Conservation (phyloP, 108 stramenopile species). For the Fragilaria radians region DNA sequence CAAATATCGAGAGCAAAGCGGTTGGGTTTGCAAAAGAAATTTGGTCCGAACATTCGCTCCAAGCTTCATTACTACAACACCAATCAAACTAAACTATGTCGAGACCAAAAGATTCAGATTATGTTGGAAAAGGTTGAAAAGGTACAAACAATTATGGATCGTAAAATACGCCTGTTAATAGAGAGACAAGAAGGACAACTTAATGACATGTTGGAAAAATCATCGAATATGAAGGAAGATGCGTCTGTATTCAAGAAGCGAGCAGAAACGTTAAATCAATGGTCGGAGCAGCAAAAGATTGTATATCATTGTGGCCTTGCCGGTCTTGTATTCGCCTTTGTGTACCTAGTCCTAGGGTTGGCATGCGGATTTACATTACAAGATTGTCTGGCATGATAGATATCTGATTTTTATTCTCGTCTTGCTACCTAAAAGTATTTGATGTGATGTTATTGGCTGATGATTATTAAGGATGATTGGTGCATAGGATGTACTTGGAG, state of each 20-base stretch:
- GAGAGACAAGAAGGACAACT: constrained; percentile 37
- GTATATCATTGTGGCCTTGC: too few species aligned
- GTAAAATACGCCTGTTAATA: constrained; percentile 52
- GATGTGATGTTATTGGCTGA: too few species aligned
- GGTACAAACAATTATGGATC: constrained; percentile 57
- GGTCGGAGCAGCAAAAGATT: not conserved
- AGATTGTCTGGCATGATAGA: too few species aligned
- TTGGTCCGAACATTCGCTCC: constrained; percentile 43
- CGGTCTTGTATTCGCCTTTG: too few species aligned
- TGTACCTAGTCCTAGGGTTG: not conserved
- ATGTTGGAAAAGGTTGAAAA: constrained; percentile 55
- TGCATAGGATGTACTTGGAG: too few species aligned
- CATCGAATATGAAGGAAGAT: constrained; percentile 43
- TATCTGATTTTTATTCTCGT: too few species aligned
- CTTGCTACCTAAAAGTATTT: too few species aligned
- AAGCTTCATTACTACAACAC: constrained; percentile 68
- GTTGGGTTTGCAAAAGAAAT: constrained; percentile 64
- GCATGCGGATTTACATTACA: not conserved
- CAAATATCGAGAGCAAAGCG: constrained; percentile 55
- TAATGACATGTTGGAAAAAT: constrained; percentile 39
- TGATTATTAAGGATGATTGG: too few species aligned
- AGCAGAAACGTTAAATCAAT: not conserved
- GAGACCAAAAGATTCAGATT: constrained; percentile 28
- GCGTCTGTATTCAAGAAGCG: constrained; percentile 40
- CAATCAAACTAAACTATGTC: constrained; percentile 38